Conservation (phyloP, 345 rosid species). For the Brassica nigra region DNA sequence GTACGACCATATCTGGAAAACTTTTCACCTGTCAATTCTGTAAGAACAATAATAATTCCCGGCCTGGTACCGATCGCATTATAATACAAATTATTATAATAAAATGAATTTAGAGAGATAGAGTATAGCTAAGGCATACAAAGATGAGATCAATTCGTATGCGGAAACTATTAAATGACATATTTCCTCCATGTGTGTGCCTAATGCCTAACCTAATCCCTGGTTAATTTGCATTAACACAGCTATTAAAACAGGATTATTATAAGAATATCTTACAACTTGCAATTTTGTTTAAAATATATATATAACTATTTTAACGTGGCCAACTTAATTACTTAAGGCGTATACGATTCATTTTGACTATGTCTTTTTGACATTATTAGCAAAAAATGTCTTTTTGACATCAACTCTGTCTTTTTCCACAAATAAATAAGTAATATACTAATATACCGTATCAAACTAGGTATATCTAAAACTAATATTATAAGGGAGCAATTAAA, state of each 20-base stretch:
- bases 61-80: background rate
- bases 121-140: background rate
- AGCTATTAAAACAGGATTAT: background rate
- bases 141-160: slow-evolving; percentile 9
- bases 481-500: background rate
- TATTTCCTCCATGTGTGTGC: background rate
- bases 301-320: background rate
- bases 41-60: background rate
- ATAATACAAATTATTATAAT: background rate
- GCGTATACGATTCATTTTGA: background rate
- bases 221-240: background rate
- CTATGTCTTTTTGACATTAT: background rate
- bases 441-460: slow-evolving; percentile 15
- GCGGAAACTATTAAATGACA: slow-evolving; percentile 26
- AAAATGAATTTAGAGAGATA: background rate
- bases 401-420: slow-evolving; percentile 8
- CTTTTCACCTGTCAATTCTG: slow-evolving; percentile 10
- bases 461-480: slow-evolving; percentile 4
- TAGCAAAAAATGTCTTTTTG: background rate
- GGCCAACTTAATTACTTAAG: background rate
- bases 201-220: slow-evolving; percentile 1
- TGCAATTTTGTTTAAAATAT: background rate
- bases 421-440: background rate
- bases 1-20: slow-evolving; percentile 14
- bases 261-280: slow-evolving; percentile 15